Conservation (phyloP, 805 yeast genomes). For the Myxozyma udenii region DNA sequence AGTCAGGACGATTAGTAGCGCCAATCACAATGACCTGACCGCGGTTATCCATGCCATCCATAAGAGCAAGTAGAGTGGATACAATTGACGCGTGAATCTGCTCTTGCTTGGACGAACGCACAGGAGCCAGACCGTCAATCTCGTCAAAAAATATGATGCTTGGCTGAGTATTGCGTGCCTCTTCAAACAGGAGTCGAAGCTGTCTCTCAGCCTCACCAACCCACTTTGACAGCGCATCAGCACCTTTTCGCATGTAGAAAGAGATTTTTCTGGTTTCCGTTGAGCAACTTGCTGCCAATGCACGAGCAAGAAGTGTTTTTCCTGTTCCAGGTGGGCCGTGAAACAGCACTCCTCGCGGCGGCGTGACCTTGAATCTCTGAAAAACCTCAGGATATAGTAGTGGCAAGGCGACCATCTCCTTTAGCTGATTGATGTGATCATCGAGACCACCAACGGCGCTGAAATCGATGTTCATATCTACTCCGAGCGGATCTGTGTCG, state of each 20-base stretch:
- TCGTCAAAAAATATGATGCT: constrained; percentile 95
- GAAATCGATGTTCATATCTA: constrained; percentile 80
- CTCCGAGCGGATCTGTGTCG: constrained; percentile 90
- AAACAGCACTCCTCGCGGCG: constrained; percentile 94
- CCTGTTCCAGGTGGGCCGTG: constrained; percentile 99
- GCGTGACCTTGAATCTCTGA: constrained; percentile 83
- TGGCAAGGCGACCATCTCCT: constrained; percentile 96
- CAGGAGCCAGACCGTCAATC: constrained; percentile 98
- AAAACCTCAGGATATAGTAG: constrained; percentile 90
- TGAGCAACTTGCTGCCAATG: constrained; percentile 92
- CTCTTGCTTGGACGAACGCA: constrained; percentile 93
- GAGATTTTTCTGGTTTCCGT: constrained; percentile 82
- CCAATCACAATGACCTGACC: constrained; percentile 98
- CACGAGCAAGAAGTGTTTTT: constrained; percentile 96
- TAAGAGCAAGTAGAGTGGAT: constrained; percentile 86
- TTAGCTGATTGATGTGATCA: constrained; percentile 82
- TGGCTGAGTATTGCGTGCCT: constrained; percentile 94
- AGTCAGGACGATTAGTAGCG: constrained; percentile 96
- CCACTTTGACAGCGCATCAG: constrained; percentile 96
- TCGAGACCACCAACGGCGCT: constrained; percentile 88
- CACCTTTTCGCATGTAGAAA: constrained; percentile 97
- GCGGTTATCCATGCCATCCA: constrained; percentile 99
- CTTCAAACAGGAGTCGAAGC: constrained; percentile 83
- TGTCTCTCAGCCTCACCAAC: constrained; percentile 99
- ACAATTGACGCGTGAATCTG: constrained; percentile 98